phyloP scores from a whole-genome alignment of 78 protist species.

The Planoprotostelium fungivorum region DNA sequence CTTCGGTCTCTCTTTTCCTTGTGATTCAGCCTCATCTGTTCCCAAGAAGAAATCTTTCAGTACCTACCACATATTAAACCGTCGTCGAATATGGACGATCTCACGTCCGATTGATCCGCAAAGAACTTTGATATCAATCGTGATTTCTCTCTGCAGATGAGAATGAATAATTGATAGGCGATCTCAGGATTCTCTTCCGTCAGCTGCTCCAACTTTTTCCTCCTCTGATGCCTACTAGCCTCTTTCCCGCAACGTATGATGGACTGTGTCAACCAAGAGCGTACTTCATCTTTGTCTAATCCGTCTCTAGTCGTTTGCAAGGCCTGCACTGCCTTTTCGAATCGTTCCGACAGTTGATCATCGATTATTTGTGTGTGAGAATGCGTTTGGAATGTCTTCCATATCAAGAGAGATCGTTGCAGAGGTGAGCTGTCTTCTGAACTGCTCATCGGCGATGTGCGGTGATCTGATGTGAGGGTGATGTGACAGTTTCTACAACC shows the following conservation, averaged over 20 bases:
- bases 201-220: neutral
- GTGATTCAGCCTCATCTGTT: neutral
- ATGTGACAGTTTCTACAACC: too few relatives aligned
- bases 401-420: too few relatives aligned
- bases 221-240: neutral
- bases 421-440: too few relatives aligned
- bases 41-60: neutral
- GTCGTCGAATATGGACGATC: neutral
- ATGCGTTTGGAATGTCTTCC: too few relatives aligned
- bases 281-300: neutral
- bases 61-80: neutral
- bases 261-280: neutral
- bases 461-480: too few relatives aligned
- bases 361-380: too few relatives aligned
- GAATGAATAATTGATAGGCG: neutral
- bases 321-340: too few relatives aligned
- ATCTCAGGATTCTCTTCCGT: neutral
- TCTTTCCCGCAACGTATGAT: neutral
- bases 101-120: neutral
- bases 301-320: too few relatives aligned
- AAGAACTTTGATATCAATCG: neutral
- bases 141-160: neutral
- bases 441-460: too few relatives aligned
- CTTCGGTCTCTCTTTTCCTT: neutral
- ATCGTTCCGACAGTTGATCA: too few relatives aligned